Conservation (phyloP, 2,329 filamentous ascomycete genomes). For the Hypoxylon rubiginosum region DNA sequence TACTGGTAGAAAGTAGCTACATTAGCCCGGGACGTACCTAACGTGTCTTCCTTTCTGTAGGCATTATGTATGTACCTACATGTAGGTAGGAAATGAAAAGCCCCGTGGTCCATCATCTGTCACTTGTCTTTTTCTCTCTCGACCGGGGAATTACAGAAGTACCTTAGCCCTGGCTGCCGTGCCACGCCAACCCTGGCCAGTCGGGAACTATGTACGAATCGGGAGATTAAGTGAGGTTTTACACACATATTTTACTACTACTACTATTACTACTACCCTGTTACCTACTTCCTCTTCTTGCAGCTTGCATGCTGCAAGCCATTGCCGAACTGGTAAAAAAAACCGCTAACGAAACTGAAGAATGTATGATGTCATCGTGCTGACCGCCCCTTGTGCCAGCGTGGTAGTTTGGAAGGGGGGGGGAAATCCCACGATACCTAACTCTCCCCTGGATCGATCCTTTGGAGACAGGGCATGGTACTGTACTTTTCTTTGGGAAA, state of each 20-base stretch:
- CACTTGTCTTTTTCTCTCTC: not conserved
- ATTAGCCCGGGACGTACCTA: too few relatives aligned
- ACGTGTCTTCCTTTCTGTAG: not conserved
- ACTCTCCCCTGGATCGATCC: not conserved
- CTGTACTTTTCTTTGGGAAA: not conserved
- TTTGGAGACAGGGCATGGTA: not conserved
- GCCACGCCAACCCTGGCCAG: not conserved
- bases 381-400: conserved; percentile 23
- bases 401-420: not conserved
- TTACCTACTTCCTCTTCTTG: not conserved
- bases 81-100: too few relatives aligned
- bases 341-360: not conserved
- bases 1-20: too few relatives aligned
- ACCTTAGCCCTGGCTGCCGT: too few relatives aligned
- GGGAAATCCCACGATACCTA: conserved; percentile 9
- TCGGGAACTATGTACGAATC: conserved; percentile 19
- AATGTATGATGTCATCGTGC: conserved; percentile 37
- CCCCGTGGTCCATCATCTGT: not conserved
- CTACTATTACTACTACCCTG: too few relatives aligned
- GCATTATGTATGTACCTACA: too few relatives aligned
- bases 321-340: not conserved
- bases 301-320: not conserved
- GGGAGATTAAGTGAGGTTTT: conserved; percentile 8
- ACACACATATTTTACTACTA: not conserved
- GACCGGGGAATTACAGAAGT: not conserved